A percentile compares a stretch with the other conserved stretches of the same genome.
Conservation (phyloP, 495 filamentous ascomycete species). For the Aspergillus nanangensis region DNA sequence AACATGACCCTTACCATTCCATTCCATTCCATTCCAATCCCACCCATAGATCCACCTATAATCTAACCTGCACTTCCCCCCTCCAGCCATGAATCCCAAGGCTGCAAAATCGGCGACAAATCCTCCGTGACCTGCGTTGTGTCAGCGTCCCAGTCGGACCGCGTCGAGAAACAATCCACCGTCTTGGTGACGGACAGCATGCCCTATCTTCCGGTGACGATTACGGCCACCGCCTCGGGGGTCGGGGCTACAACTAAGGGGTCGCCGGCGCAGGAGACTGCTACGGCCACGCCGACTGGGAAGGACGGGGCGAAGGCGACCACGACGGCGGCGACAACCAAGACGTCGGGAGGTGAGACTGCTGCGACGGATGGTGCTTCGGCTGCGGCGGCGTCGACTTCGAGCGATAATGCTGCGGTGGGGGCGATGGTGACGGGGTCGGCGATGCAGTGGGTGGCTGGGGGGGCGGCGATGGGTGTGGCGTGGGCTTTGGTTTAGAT, state of each 20-base stretch:
- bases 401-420: slow-evolving; percentile 6
- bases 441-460: slow-evolving; percentile 19
- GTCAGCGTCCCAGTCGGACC: slow-evolving; percentile 4
- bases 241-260: slow-evolving; percentile 2
- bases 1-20: no score
- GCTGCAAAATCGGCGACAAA: slow-evolving; percentile 27
- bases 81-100: slow-evolving; percentile 20
- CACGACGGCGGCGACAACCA: slow-evolving; percentile 8
- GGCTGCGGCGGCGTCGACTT: not conserved
- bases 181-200: slow-evolving; percentile 13
- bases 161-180: slow-evolving; percentile 6
- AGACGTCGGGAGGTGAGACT: not conserved
- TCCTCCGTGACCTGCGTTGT: slow-evolving; percentile 29
- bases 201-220: slow-evolving; percentile 26
- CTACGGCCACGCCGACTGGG: slow-evolving; percentile 7
- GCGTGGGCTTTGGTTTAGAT: slow-evolving; percentile 24
- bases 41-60: no score
- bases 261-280: not conserved
- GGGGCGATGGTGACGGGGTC: slow-evolving; percentile 1
- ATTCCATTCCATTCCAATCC: no score
- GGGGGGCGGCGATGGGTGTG: slow-evolving; percentile 26
- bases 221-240: slow-evolving; percentile 21
- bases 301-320: not conserved
- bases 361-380: not conserved
- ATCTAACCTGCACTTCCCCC: not conserved